These are phyloP conservation scores for Tribonema minus DNA, from an alignment of 108 stramenopile genomes.

Conservation along the genomic window DNA sequence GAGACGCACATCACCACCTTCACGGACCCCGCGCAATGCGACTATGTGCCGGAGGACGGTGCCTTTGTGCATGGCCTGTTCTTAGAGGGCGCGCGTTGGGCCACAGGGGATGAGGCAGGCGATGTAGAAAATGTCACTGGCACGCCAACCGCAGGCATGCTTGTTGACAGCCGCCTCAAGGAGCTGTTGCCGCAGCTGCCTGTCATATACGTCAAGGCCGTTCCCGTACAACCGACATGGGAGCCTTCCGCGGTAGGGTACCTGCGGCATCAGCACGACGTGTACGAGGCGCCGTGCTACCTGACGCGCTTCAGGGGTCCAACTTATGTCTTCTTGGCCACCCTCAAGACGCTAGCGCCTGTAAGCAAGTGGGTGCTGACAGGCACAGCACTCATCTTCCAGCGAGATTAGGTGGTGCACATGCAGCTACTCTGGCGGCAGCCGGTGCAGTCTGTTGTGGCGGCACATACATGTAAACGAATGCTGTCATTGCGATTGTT, in stretches of 20 bases:
- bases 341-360: conserved; percentile 59
- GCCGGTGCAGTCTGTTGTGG: no score
- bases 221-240: conserved; percentile 62
- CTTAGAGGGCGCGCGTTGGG: conserved; percentile 71
- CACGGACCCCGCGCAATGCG: conserved; percentile 53
- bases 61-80: conserved; percentile 68
- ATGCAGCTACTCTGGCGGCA: no score
- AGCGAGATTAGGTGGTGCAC: conserved; percentile 64
- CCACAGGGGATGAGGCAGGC: conserved; percentile 41
- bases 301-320: conserved; percentile 66
- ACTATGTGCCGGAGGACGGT: conserved; percentile 59
- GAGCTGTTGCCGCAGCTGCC: conserved; percentile 65
- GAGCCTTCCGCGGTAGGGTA: conserved; percentile 72
- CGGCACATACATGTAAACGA: no score
- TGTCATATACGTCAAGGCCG: conserved; percentile 68
- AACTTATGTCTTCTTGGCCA: conserved; percentile 69
- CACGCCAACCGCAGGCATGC: conserved; percentile 39
- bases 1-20: conserved; percentile 68
- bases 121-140: conserved; percentile 32
- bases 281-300: conserved; percentile 72
- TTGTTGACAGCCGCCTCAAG: conserved; percentile 66
- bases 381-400: conserved; percentile 65
- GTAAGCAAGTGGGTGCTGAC: conserved; percentile 64
- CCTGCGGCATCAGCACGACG: conserved; percentile 55
- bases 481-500: no score